phyloP scores from a whole-genome alignment of 2,329 filamentous ascomycete species.

The Calonectria fujianensis region DNA sequence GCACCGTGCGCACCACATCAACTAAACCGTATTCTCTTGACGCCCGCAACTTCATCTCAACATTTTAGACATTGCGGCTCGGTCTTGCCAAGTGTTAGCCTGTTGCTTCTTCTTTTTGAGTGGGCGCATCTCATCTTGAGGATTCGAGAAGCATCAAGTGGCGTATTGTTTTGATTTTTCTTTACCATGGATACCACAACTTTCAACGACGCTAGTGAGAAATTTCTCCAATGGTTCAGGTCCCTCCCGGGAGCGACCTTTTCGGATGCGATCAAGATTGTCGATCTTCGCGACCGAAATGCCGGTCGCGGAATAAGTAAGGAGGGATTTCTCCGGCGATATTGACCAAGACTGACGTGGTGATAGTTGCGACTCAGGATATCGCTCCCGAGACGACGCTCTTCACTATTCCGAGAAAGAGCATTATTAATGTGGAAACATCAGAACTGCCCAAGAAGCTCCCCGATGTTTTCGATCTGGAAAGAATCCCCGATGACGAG shows the following conservation, averaged over 20 bases:
- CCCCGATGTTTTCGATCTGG: slow-evolving; percentile 70
- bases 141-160: neutral
- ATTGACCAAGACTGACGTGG: slow-evolving; percentile 58
- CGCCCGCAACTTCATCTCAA: slow-evolving; percentile 3
- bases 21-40: slow-evolving; percentile 18
- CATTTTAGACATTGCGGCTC: slow-evolving; percentile 15
- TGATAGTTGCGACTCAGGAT: slow-evolving; percentile 84
- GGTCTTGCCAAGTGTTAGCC: slow-evolving; percentile 19
- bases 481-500: slow-evolving; percentile 61
- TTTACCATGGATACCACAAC: slow-evolving; percentile 44
- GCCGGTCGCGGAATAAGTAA: slow-evolving; percentile 75
- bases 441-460: slow-evolving; percentile 79
- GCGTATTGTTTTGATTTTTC: neutral
- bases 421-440: slow-evolving; percentile 83
- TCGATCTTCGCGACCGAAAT: slow-evolving; percentile 69
- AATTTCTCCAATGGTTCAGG: slow-evolving; percentile 74
- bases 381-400: slow-evolving; percentile 85
- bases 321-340: slow-evolving; percentile 35
- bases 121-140: neutral
- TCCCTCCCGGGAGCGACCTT: slow-evolving; percentile 71
- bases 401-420: slow-evolving; percentile 84
- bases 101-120: neutral
- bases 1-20: slow-evolving; percentile 25
- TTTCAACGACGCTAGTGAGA: slow-evolving; percentile 66
- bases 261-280: slow-evolving; percentile 70